These are phyloP conservation scores for Nitzschia sp. DNA, from an alignment of 108 stramenopile species.

Conservation along the genomic window DNA sequence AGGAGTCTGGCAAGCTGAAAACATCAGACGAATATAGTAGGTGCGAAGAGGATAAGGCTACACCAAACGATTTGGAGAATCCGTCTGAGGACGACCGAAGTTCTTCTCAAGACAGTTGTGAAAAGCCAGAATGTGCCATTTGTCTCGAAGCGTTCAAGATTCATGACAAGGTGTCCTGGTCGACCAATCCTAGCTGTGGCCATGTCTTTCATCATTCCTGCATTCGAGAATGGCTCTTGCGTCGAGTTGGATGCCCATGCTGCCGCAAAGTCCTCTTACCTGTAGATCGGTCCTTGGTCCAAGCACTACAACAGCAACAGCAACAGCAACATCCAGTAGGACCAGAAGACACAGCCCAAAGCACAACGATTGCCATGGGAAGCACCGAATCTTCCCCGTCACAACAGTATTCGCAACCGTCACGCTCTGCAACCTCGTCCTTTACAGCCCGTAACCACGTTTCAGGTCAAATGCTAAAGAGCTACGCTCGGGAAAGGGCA, in stretches of 20 bases:
- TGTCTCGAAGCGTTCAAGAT: conserved; percentile 52
- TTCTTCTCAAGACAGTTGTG: conserved; percentile 7
- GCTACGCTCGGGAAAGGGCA: conserved; percentile 11
- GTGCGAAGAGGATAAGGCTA: too few species aligned
- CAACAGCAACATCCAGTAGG: background rate
- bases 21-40: too few species aligned
- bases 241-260: conserved; percentile 42
- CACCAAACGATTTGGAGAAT: too few species aligned
- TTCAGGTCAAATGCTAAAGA: background rate
- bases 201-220: conserved; percentile 72
- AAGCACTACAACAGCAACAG: background rate
- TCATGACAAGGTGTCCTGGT: conserved; percentile 52
- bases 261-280: conserved; percentile 46
- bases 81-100: background rate
- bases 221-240: conserved; percentile 56
- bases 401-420: conserved; percentile 2
- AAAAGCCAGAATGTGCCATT: conserved; percentile 44
- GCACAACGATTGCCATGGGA: too few species aligned
- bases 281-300: conserved; percentile 28
- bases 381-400: background rate
- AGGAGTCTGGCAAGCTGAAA: background rate
- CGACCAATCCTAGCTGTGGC: conserved; percentile 34
- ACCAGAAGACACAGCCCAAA: background rate
- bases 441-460: background rate
- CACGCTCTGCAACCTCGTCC: background rate